Base-by-base conservation (phyloP, 805 yeast genomes). In the Dipodascus albidus region DNA sequence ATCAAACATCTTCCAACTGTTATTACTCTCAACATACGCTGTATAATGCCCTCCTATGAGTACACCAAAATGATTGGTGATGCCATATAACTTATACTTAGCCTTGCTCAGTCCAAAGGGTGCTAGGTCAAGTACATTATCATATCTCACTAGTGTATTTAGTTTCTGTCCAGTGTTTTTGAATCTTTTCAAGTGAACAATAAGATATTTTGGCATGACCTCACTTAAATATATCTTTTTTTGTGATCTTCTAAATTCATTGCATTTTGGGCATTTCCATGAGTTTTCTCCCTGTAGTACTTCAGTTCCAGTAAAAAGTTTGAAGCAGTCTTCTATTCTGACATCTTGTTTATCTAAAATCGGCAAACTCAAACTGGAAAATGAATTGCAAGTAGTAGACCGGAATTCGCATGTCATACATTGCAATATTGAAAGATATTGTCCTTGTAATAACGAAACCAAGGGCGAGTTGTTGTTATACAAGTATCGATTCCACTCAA, bases 401-500 rank as follows among this genome's bases (percentile, higher is more conserved):
- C 95, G 86, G 31, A 73, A 73, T 1, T 74, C 74, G 68, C 98
- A 90, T 31, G 74, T 77, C 50, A 81, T 67, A 67, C 98, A 90
- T 60, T 74, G 78, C 61, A 90, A 71, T 52, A 79, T 82, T n/a
- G 95, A 85, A 50, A 85, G 75, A 61, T 83, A 85, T 67, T 90
- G 97, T 0, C 97, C 98, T 64, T 87, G 95, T 64, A 87, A 87
- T 51, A 80, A 76, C 59, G 86, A 90, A 1, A 87, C 93, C 23
- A 90, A 76, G 1, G 83, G 75, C 42, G 96, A 87, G 58, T 83
- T 82, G 64, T 90, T 88, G 19, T 86, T 77, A 54, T 81, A 81
- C 53, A 87, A 70, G 64, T 88, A 89, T 54, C 95, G 72, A 62
- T 87, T 96, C 98, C 98, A 90, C 65, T 90, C 96, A 51, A 89